Evolutionary conservation across 345 rosid species (phyloP).

Genomic region (Turnera subulata): DNA sequence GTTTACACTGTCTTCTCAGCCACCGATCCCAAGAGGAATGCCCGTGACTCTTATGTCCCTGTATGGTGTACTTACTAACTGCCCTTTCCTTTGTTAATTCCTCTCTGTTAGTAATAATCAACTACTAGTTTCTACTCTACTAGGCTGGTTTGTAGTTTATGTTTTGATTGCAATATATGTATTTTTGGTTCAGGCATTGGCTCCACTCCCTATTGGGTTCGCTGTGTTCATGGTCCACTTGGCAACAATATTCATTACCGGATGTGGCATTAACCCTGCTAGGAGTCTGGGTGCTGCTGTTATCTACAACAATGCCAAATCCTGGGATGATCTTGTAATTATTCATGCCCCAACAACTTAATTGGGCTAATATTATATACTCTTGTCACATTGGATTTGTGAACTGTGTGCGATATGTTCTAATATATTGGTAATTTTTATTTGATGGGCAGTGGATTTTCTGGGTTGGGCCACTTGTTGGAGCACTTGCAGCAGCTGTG

Average conservation of each 20-base stretch:
- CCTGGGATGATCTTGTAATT: slow-evolving; percentile 58
- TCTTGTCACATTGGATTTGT: too few relatives aligned
- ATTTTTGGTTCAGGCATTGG: slow-evolving; percentile 39
- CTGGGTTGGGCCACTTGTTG: slow-evolving; percentile 95
- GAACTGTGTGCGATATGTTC: too few relatives aligned
- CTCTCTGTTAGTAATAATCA: not conserved
- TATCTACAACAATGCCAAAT: slow-evolving; percentile 42
- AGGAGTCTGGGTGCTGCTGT: slow-evolving; percentile 66
- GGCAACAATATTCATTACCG: slow-evolving; percentile 67
- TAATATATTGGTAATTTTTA: too few relatives aligned
- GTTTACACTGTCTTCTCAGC: too few relatives aligned
- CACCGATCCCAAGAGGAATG: slow-evolving; percentile 82
- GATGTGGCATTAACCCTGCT: slow-evolving; percentile 69
- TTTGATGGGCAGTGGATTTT: slow-evolving; percentile 99
- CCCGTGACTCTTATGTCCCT: slow-evolving; percentile 85
- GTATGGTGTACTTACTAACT: too few relatives aligned
- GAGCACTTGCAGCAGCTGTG: slow-evolving; percentile 74
- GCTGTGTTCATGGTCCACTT: slow-evolving; percentile 70
- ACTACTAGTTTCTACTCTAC: too few relatives aligned
- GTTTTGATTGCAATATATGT: not conserved
- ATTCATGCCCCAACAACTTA: too few relatives aligned
- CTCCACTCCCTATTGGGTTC: slow-evolving; percentile 76
- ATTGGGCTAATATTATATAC: too few relatives aligned
- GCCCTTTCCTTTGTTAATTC: too few relatives aligned
- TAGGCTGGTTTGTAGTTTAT: too few relatives aligned